Percentiles rank a stretch among this genome's conserved stretches.
phyloP scores from a whole-genome alignment of 805 yeast genomes.

The Metahyphopichia silvanorum region DNA sequence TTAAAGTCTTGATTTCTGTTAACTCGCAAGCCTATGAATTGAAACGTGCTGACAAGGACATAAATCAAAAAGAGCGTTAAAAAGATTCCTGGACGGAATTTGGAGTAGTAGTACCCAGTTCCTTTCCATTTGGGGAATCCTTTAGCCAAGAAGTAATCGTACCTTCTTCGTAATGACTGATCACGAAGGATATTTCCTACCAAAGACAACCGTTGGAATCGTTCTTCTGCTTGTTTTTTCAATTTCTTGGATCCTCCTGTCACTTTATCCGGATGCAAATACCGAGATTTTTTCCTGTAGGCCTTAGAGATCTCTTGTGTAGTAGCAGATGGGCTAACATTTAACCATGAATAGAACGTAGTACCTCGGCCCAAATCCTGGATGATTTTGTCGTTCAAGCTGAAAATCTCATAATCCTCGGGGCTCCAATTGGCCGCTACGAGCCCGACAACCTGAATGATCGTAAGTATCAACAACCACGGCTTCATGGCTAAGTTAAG shows the following conservation, averaged over 20 bases:
- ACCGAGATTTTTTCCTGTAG: constrained; percentile 66
- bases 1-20: constrained; percentile 55
- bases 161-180: constrained; percentile 54
- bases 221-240: constrained; percentile 54
- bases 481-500: no score
- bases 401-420: constrained; percentile 79
- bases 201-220: constrained; percentile 74
- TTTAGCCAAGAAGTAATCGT: constrained; percentile 76
- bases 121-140: constrained; percentile 88
- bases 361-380: constrained; percentile 58
- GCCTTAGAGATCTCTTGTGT: constrained; percentile 58
- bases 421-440: constrained; percentile 50
- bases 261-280: constrained; percentile 83
- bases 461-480: no score
- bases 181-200: constrained; percentile 72
- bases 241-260: constrained; percentile 20
- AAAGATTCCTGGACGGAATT: constrained; percentile 65
- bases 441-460: no score
- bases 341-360: constrained; percentile 69
- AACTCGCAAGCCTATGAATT: constrained; percentile 53
- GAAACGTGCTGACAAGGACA: constrained; percentile 52
- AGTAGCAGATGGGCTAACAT: constrained; percentile 46
- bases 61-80: constrained; percentile 51
- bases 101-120: constrained; percentile 58
- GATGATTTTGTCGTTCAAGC: constrained; percentile 60